Evolutionary conservation across 1,284 basidiomycete species (phyloP).

Genomic region (Marasmius fiardii): DNA sequence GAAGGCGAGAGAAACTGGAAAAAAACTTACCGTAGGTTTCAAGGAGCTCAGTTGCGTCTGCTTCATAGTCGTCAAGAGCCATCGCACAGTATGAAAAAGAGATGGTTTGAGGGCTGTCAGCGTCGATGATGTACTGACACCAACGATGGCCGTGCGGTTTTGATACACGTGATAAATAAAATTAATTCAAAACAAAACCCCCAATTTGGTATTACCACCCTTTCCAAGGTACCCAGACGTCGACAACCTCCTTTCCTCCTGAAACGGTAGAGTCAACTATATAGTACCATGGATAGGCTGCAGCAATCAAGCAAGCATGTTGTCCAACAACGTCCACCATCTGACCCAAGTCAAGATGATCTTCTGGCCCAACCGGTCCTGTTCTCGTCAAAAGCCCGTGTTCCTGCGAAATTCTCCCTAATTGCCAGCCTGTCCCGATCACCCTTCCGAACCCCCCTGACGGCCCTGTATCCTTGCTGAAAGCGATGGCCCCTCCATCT

Average conservation of each 20-base stretch:
- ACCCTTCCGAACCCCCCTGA: conserved; percentile 71
- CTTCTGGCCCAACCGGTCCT: conserved; percentile 17
- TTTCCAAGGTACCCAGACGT: conserved; percentile 91
- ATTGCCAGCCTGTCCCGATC: conserved; percentile 64
- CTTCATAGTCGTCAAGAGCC: conserved; percentile 61
- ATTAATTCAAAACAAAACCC: background rate
- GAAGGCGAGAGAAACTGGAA: background rate
- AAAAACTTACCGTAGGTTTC: conserved; percentile 81
- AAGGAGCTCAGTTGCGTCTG: conserved; percentile 83
- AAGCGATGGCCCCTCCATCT: conserved; percentile 80
- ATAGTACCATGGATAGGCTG: conserved; percentile 81
- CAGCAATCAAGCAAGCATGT: conserved; percentile 76
- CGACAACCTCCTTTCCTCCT: conserved; percentile 57
- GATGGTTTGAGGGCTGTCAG: background rate
- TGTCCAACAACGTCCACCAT: conserved; percentile 68
- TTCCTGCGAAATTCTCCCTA: conserved; percentile 77
- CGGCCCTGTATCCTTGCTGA: conserved; percentile 83
- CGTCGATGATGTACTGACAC: background rate
- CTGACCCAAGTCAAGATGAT: conserved; percentile 53
- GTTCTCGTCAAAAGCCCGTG: conserved; percentile 67
- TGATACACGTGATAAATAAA: background rate
- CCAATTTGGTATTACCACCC: conserved; percentile 61
- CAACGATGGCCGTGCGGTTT: background rate
- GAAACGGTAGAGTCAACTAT: conserved; percentile 61
- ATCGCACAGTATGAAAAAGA: conserved; percentile 27